phyloP scores from a whole-genome alignment of 1,284 basidiomycete species.

The Peniophora sp. region DNA sequence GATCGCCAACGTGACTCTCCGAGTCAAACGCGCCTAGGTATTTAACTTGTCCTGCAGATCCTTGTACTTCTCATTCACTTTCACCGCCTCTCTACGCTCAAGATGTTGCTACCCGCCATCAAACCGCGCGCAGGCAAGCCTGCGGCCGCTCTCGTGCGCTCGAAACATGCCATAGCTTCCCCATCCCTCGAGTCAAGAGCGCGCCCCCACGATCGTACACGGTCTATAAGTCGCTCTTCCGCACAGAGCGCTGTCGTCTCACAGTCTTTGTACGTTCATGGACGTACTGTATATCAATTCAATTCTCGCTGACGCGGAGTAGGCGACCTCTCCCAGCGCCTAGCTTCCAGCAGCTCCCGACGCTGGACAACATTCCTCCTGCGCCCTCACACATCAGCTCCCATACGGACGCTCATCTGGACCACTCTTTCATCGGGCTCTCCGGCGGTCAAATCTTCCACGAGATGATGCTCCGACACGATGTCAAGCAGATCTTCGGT shows the following conservation, averaged over 20 bases:
- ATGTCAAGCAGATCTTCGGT: conserved; percentile 95
- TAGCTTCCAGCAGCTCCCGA: conserved; percentile 58
- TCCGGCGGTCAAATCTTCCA: conserved; percentile 98
- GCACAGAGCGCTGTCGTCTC: conserved; percentile 46
- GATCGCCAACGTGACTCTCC: no score
- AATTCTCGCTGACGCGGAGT: conserved; percentile 9
- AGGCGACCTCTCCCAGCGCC: conserved; percentile 64
- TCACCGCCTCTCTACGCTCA: no score
- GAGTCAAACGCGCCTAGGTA: no score
- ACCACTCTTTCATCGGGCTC: conserved; percentile 85
- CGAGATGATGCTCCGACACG: conserved; percentile 98
- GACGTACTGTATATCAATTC: not conserved
- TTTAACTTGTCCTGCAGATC: no score
- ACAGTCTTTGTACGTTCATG: conserved; percentile 42
- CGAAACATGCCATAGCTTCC: conserved; percentile 42
- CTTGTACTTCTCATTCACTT: no score
- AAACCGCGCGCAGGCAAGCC: conserved; percentile 29
- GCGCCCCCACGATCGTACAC: conserved; percentile 60
- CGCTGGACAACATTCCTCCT: conserved; percentile 40
- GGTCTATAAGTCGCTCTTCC: conserved; percentile 63
- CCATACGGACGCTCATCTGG: conserved; percentile 43
- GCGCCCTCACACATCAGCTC: conserved; percentile 36
- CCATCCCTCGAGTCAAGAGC: conserved; percentile 60
- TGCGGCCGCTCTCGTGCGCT: conserved; percentile 32
- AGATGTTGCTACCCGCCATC: conserved; percentile 23